Percentiles rank a stretch among this genome's conserved stretches.
Conservation (phyloP, 495 filamentous ascomycete species). For the Bryoglossum gracile region DNA sequence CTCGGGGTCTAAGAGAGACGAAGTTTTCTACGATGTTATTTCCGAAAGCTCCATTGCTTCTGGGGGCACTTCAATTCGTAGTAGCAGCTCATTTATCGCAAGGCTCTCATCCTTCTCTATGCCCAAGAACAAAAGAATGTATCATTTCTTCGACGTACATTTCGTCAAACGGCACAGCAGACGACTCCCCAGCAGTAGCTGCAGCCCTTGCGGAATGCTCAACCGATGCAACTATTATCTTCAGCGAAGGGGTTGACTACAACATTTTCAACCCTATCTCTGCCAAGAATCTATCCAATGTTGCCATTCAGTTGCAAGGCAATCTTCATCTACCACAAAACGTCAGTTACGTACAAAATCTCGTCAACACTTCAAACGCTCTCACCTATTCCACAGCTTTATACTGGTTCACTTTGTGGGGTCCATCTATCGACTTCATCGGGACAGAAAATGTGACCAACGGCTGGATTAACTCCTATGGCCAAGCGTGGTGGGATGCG, state of each 20-base stretch:
- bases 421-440: constrained; percentile 30
- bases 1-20: no score
- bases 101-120: no score
- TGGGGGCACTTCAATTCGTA: no score
- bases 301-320: constrained; percentile 34
- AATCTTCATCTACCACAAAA: constrained; percentile 36
- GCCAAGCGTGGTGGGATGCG: constrained; percentile 40
- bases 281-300: constrained; percentile 34
- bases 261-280: constrained; percentile 34
- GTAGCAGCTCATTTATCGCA: no score
- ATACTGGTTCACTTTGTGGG: constrained; percentile 32
- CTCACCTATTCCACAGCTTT: constrained; percentile 12
- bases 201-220: constrained; percentile 30
- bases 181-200: constrained; percentile 31
- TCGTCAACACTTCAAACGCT: constrained; percentile 24
- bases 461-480: constrained; percentile 40
- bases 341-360: constrained; percentile 29
- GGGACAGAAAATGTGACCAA: constrained; percentile 27
- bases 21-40: no score
- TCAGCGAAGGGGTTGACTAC: constrained; percentile 33
- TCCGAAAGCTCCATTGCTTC: no score
- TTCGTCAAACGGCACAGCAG: constrained; percentile 8
- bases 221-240: constrained; percentile 30
- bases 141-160: background rate
- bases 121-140: background rate